Base-by-base conservation (phyloP, 2,329 filamentous ascomycete species). In the Nakataea oryzae region DNA sequence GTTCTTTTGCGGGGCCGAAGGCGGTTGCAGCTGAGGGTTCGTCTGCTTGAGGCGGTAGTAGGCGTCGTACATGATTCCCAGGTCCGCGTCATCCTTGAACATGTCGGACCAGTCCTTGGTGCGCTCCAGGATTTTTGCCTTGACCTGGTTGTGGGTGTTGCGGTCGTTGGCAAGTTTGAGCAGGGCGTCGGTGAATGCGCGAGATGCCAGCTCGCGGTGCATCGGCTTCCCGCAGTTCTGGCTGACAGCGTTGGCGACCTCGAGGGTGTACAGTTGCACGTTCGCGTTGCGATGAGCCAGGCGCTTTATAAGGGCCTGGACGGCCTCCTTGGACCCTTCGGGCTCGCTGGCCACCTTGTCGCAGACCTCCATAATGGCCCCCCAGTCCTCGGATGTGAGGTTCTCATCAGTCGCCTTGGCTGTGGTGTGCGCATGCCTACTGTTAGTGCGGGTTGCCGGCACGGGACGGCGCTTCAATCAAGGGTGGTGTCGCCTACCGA, bases 41-140 rank as follows among this genome's bases (percentile, higher is more conserved):
- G 74, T 76, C 74, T 80, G 79, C 80, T 96, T 96, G 65, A 97
- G 80, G 73, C 89, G 91, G 77, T 87, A 87, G 75, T 93, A 97
- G 63, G 93, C 93, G 71, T 96, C 91, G 73, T 93, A 89, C 95
- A 99, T 99, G 72, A 99, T 96, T 24, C 95, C 95, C 64, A 99
- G 83, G 72, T 97, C 93, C 13, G 92, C 85, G 72, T 97, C 91
- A 64, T 84, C 87, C 69, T 85, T 84, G 73, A 97, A 97, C 90
- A 97, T 96, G 70, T 95, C 90, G 63, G 89, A 87, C 95, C 95
- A 99, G 66, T 93, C 91, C 73, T 90, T 88, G 91, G 97, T 97
- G 67, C 93, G 87, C 79, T 97, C 93, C 63, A 97, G 77, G 67
- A 99, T 96, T 83, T 97, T 97, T 66, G 91, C 86, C 77, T 97